Conservation (phyloP, 345 rosid genomes). For the Lagerstroemia speciosa region DNA sequence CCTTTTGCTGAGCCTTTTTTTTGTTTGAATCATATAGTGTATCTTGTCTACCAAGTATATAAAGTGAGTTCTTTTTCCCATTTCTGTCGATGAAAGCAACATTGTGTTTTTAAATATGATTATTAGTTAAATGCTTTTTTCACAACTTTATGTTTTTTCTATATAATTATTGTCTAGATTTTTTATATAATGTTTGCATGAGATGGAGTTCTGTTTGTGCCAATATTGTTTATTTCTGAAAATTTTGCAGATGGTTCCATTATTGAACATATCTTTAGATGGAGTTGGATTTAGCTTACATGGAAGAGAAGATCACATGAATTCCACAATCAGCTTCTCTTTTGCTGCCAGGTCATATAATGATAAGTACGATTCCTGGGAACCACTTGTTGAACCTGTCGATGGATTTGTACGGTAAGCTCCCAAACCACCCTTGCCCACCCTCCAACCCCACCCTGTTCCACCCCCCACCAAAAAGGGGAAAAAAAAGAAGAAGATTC, state of each 20-base stretch:
- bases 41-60: neutral
- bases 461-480: too few relatives aligned
- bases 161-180: neutral
- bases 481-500: too few relatives aligned
- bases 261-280: conserved; percentile 68
- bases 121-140: too few relatives aligned
- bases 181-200: neutral
- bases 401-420: conserved; percentile 72
- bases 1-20: neutral
- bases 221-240: neutral
- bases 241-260: conserved; percentile 82
- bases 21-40: neutral
- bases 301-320: conserved; percentile 56
- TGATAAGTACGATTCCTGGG: conserved; percentile 92
- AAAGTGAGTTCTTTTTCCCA: neutral
- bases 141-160: too few relatives aligned
- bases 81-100: neutral
- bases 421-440: too few relatives aligned
- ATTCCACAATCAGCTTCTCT: conserved; percentile 68
- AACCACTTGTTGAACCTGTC: conserved; percentile 86
- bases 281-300: conserved; percentile 64
- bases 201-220: neutral
- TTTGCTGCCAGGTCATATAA: conserved; percentile 83
- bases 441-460: too few relatives aligned
- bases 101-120: neutral